phyloP scores from a whole-genome alignment of 1,284 basidiomycete species.

The Cutaneotrichosporon cavernicola region DNA sequence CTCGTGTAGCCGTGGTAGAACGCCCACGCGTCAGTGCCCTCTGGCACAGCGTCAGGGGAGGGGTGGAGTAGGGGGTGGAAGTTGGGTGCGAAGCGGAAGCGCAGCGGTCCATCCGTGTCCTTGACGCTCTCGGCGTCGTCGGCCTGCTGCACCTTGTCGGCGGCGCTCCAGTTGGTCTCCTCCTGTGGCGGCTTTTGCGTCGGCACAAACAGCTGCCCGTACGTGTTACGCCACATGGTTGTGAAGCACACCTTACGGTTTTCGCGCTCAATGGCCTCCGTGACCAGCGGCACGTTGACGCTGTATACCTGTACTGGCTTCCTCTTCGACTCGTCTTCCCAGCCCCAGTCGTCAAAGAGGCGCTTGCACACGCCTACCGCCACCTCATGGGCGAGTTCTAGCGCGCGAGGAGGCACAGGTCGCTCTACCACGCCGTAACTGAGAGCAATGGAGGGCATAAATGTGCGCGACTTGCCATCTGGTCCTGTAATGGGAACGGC shows the following conservation, averaged over 20 bases:
- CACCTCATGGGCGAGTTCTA: conserved; percentile 69
- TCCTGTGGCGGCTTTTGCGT: conserved; percentile 17
- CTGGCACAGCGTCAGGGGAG: conserved; percentile 60
- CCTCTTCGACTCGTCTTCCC: conserved; percentile 53
- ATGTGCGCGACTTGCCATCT: conserved; percentile 58
- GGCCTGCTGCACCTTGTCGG: conserved; percentile 12
- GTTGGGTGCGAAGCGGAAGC: conserved; percentile 79
- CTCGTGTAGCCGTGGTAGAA: conserved; percentile 46
- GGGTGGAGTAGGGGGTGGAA: conserved; percentile 69
- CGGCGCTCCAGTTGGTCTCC: conserved; percentile 13
- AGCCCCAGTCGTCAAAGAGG: conserved; percentile 78
- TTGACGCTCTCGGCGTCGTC: background rate
- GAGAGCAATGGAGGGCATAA: conserved; percentile 67
- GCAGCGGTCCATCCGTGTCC: conserved; percentile 50
- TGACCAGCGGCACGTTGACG: conserved; percentile 52
- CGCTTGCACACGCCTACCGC: conserved; percentile 66
- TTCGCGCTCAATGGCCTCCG: conserved; percentile 34
- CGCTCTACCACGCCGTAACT: conserved; percentile 78
- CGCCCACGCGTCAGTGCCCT: conserved; percentile 70
- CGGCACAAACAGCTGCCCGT: conserved; percentile 45
- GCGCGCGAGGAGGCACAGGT: conserved; percentile 63
- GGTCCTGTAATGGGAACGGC: conserved; percentile 70
- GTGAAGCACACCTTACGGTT: conserved; percentile 48
- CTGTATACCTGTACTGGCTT: conserved; percentile 43
- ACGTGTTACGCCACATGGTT: conserved; percentile 51